phyloP scores from a whole-genome alignment of 2,329 filamentous ascomycete genomes.

The Ceratocystiopsis minuta region DNA sequence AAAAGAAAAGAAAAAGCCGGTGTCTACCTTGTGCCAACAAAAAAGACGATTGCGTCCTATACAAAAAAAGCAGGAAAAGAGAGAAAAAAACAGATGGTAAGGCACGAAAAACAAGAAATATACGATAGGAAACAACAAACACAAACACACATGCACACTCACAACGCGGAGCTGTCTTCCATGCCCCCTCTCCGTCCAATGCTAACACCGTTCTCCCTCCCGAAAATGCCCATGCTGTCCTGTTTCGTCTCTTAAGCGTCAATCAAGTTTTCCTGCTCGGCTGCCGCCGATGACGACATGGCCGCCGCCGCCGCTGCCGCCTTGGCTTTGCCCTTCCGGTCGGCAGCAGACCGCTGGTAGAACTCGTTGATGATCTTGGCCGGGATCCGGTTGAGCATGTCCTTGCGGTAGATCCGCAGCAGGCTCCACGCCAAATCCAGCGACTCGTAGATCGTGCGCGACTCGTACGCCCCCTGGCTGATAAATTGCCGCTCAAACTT shows the following conservation, averaged over 20 bases:
- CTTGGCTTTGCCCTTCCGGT: conserved; percentile 44
- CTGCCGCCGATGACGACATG: conserved; percentile 15
- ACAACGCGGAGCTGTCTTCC: too few relatives aligned
- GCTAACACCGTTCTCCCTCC: too few relatives aligned
- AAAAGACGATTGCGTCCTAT: too few relatives aligned
- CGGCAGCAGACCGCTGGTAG: conserved; percentile 47
- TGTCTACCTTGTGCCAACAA: too few relatives aligned
- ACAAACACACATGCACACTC: too few relatives aligned
- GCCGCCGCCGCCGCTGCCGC: conserved; percentile 19
- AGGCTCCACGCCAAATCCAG: conserved; percentile 93
- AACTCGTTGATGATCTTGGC: conserved; percentile 69
- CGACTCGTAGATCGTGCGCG: conserved; percentile 78
- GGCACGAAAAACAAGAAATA: too few relatives aligned
- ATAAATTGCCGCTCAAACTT: conserved; percentile 98
- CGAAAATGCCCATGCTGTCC: too few relatives aligned
- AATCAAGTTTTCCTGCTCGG: conserved; percentile 20
- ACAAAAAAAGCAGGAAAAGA: too few relatives aligned
- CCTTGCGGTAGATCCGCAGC: conserved; percentile 93
- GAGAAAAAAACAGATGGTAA: too few relatives aligned
- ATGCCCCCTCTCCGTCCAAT: too few relatives aligned
- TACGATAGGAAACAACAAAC: too few relatives aligned
- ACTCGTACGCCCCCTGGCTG: conserved; percentile 79
- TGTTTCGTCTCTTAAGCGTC: conserved; percentile 14
- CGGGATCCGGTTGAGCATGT: conserved; percentile 87
- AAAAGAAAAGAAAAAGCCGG: too few relatives aligned